These are phyloP conservation scores for Sporobolomyces roseus DNA, from an alignment of 768 basidiomycete species.

Conservation along the genomic window DNA sequence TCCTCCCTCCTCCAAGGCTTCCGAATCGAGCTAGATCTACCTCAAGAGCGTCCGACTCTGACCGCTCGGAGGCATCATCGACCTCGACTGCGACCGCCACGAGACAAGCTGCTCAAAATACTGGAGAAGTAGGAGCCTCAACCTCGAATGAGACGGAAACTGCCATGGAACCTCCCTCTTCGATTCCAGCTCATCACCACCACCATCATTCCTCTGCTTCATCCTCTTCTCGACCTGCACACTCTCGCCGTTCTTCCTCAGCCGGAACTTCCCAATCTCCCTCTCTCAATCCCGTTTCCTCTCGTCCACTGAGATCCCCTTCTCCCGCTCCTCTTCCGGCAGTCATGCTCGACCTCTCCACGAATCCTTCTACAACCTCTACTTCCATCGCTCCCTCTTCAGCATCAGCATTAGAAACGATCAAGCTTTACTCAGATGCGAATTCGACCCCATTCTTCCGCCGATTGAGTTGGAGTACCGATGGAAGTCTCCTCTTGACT, in stretches of 20 bases:
- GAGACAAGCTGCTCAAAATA: background rate
- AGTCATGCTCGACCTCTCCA: conserved; percentile 52
- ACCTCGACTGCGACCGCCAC: conserved; percentile 9
- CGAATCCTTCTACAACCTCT: background rate
- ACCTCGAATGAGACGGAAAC: no score
- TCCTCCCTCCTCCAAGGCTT: conserved; percentile 11
- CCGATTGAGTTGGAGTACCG: conserved; percentile 86
- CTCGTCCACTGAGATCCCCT: conserved; percentile 24
- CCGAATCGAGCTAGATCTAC: conserved; percentile 23
- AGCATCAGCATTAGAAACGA: conserved; percentile 53
- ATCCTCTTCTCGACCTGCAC: conserved; percentile 3
- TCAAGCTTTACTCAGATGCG: conserved; percentile 91
- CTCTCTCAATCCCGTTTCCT: conserved; percentile 48
- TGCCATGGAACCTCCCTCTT: conserved; percentile 33
- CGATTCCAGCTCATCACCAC: conserved; percentile 30
- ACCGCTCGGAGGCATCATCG: conserved; percentile 31
- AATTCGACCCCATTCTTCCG: conserved; percentile 94
- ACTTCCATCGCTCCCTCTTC: conserved; percentile 56
- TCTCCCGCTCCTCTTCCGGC: conserved; percentile 80
- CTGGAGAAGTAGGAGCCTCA: background rate
- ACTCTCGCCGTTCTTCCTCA: conserved; percentile 29
- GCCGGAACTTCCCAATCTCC: conserved; percentile 25
- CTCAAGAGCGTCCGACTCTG: conserved; percentile 29
- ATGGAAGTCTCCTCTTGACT: conserved; percentile 86
- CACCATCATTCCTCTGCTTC: no score